Conservation (phyloP, 2,329 filamentous ascomycete genomes). For the Verruconis gallopava region DNA sequence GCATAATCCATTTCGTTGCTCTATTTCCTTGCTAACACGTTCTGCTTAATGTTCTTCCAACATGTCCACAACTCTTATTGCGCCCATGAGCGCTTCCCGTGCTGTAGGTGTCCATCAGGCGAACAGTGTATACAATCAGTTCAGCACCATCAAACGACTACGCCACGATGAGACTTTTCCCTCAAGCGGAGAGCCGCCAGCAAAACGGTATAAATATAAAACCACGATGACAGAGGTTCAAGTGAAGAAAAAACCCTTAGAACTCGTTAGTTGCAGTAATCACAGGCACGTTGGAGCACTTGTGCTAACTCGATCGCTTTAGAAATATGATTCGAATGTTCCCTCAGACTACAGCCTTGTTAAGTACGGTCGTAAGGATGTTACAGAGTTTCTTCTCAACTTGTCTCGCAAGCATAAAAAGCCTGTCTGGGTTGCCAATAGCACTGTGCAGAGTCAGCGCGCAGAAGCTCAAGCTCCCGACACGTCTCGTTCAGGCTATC, state of each 20-base stretch:
- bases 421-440: constrained; percentile 46
- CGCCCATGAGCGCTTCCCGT: too few relatives aligned
- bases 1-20: too few relatives aligned
- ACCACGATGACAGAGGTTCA: background rate
- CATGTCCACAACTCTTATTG: too few relatives aligned
- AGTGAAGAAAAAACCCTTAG: background rate
- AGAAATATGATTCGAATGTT: background rate
- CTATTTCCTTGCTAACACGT: too few relatives aligned
- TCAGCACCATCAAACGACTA: too few relatives aligned
- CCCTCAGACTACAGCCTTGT: constrained; percentile 38
- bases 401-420: constrained; percentile 41
- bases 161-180: too few relatives aligned
- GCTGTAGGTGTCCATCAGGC: too few relatives aligned
- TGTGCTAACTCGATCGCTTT: background rate
- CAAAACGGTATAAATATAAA: background rate
- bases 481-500: constrained; percentile 42
- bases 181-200: background rate
- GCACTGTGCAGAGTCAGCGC: constrained; percentile 26
- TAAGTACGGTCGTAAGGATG: constrained; percentile 44
- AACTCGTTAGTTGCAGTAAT: background rate
- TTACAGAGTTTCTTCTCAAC: constrained; percentile 46
- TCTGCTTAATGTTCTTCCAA: too few relatives aligned
- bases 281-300: background rate
- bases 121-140: too few relatives aligned
- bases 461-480: constrained; percentile 16